These are phyloP conservation scores for Xylaria sp. DNA, from an alignment of 2,329 filamentous ascomycete genomes.

Conservation along the genomic window DNA sequence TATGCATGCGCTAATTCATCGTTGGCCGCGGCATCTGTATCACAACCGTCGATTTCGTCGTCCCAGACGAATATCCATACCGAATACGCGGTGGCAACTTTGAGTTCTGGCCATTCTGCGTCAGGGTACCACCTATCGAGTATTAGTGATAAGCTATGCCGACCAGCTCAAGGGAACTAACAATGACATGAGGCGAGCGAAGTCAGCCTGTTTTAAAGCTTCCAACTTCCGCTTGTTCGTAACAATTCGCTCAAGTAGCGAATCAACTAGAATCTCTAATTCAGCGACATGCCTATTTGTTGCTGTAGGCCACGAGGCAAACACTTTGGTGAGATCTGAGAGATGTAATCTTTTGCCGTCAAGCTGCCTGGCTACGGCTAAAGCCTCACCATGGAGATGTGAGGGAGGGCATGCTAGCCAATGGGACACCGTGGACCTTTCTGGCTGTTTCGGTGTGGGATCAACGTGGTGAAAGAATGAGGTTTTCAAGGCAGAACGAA, in stretches of 20 bases:
- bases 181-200: slow-evolving; percentile 41
- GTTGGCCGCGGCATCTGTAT: slow-evolving; percentile 40
- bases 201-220: slow-evolving; percentile 43
- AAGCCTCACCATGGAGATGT: slow-evolving; percentile 32
- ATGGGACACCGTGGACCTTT: background rate
- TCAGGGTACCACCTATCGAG: slow-evolving; percentile 41
- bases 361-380: slow-evolving; percentile 31
- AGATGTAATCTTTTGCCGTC: slow-evolving; percentile 34
- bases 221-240: slow-evolving; percentile 38
- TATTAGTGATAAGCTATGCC: background rate
- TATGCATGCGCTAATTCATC: slow-evolving; percentile 39
- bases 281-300: slow-evolving; percentile 33
- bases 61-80: slow-evolving; percentile 46
- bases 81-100: slow-evolving; percentile 40
- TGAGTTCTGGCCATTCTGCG: slow-evolving; percentile 42
- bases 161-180: slow-evolving; percentile 24
- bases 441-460: background rate
- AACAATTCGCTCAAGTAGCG: slow-evolving; percentile 35
- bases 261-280: slow-evolving; percentile 33
- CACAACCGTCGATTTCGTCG: slow-evolving; percentile 43
- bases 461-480: slow-evolving; percentile 25
- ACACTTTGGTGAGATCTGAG: slow-evolving; percentile 36
- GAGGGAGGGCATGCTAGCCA: slow-evolving; percentile 12
- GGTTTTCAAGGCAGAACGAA: slow-evolving; percentile 25
- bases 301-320: slow-evolving; percentile 34